Evolutionary conservation across 441 rosid species (phyloP), one percentile per base, ranked within the genome.

Genomic region (Adansonia madagascariensis): DNA sequence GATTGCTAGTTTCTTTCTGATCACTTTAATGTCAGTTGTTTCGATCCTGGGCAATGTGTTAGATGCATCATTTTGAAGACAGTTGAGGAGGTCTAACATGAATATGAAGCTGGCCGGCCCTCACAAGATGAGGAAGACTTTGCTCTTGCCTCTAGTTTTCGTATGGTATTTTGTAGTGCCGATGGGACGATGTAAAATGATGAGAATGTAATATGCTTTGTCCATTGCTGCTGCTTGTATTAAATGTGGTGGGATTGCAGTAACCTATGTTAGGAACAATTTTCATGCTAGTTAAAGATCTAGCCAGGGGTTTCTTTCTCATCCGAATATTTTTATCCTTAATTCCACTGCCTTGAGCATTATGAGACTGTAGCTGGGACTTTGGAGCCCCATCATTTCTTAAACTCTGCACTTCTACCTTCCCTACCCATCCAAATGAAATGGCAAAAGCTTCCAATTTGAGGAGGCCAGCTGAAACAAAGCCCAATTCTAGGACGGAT

Each of bases 1-100:
- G 86, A 69, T 63, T 56, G 84, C 68, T 17, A 75, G 83, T 74
- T 80, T 87, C 78, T 63, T 84, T 71, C 55, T 84, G 2, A 3
- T 80, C 46, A 72, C 79, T 61, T 78, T 67, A 6, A 6, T 84
- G 64, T 80, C 81, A 15, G 57, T 74, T 8, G 64, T 11, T 41
- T 83, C 81, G 78, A 75, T 24, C 17, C 31, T 71, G 7, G 70
- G 71, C 20, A 69, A 18, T 8, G 61, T 56, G 47, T 50, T 15
- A 20, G 24, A 76, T 56, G 72, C 56, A 59, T 78, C 59, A 43
- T 20, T 31, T 39, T 55, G 63, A 55, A 50, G 66, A 35, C 27
- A 18, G n/a, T 50, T 24, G 71, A 46, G 50, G 31, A n/a, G n/a
- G 39, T 31, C 53, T 7, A 70, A 35, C 59, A 65, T 50, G 22